Evolutionary conservation across 2,329 filamentous ascomycete species (phyloP).

Genomic region (Apiospora aurea): DNA sequence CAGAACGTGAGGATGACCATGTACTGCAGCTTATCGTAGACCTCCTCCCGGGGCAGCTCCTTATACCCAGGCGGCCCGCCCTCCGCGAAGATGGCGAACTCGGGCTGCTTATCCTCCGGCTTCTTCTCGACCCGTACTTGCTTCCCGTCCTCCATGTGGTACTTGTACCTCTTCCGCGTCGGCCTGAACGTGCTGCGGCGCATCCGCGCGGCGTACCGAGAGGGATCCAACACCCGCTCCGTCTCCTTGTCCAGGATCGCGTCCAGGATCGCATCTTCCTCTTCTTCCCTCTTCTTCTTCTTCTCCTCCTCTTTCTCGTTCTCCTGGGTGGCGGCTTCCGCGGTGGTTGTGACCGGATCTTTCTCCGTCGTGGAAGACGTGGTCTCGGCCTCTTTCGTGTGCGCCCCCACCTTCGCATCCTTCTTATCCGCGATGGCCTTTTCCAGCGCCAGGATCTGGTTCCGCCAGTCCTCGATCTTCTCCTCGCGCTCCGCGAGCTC

Average conservation of each 20-base stretch:
- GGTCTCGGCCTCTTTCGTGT: too few relatives aligned
- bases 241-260: background rate
- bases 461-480: background rate
- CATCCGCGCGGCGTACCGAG: background rate
- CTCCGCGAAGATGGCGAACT: background rate
- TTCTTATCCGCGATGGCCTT: background rate
- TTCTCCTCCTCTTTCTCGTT: background rate
- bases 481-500: background rate
- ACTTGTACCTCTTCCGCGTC: background rate
- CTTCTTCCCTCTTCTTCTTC: too few relatives aligned
- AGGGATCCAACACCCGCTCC: background rate
- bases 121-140: background rate
- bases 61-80: background rate
- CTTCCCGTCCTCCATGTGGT: background rate
- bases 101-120: background rate
- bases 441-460: background rate
- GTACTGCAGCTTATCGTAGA: slow-evolving; percentile 8
- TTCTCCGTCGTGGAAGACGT: too few relatives aligned
- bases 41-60: background rate
- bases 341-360: too few relatives aligned
- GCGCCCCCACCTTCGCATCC: background rate
- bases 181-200: background rate
- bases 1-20: slow-evolving; percentile 9
- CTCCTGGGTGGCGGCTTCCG: background rate
- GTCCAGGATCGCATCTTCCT: background rate